phyloP scores from a whole-genome alignment of 306 rosid species.

The Vigna hirtella region DNA sequence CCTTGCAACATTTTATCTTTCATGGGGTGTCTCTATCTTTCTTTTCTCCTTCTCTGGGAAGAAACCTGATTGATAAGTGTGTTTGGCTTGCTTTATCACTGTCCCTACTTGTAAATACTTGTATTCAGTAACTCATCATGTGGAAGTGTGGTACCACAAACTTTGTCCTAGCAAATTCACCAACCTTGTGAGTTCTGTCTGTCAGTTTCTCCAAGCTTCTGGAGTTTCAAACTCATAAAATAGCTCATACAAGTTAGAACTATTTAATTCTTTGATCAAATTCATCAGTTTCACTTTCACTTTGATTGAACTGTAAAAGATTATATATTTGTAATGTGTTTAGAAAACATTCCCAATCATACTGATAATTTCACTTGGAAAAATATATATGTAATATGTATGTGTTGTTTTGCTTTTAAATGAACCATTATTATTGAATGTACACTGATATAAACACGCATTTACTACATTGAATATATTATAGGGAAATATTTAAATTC shows the following conservation, averaged over 20 bases:
- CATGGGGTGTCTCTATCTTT: slow-evolving; percentile 53
- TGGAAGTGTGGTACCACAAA: slow-evolving; percentile 49
- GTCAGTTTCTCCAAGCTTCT: slow-evolving; percentile 40
- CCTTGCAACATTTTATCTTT: slow-evolving; percentile 46
- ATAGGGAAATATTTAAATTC: no score
- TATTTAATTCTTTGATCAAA: neutral
- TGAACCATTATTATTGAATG: no score
- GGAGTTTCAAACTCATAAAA: slow-evolving; percentile 44
- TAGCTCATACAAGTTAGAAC: neutral
- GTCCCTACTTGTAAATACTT: slow-evolving; percentile 46
- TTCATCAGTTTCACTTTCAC: neutral
- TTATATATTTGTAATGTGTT: no score
- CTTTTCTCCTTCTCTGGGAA: slow-evolving; percentile 58
- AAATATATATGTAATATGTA: no score
- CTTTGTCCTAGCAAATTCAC: slow-evolving; percentile 56
- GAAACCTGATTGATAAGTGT: slow-evolving; percentile 53
- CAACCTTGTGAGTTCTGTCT: slow-evolving; percentile 45
- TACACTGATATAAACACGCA: neutral
- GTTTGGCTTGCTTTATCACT: slow-evolving; percentile 52
- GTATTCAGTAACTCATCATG: slow-evolving; percentile 48
- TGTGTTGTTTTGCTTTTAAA: no score
- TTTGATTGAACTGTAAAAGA: neutral
- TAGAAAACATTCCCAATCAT: neutral
- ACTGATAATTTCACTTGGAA: neutral
- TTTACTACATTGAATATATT: no score